phyloP scores from a whole-genome alignment of 805 yeast species.

The Peterozyma toletana region DNA sequence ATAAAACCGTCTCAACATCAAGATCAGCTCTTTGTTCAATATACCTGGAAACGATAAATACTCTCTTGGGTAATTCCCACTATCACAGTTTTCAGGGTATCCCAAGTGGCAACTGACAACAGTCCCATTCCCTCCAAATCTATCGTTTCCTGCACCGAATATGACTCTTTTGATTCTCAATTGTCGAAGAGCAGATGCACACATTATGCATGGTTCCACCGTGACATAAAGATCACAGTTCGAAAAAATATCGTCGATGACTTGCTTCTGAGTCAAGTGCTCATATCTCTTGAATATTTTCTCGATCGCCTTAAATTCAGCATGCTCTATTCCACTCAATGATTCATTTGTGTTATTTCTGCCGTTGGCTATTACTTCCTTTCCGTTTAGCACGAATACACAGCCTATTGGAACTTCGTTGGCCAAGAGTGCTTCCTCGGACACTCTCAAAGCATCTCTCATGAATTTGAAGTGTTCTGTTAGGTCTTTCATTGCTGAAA shows the following conservation, averaged over 20 bases:
- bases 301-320: conserved; percentile 81
- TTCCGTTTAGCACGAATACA: conserved; percentile 46
- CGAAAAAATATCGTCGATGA: conserved; percentile 31
- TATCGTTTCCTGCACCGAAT: conserved; percentile 90
- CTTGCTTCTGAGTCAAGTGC: conserved; percentile 2
- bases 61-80: conserved; percentile 16
- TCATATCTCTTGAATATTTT: conserved; percentile 31
- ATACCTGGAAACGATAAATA: conserved; percentile 73
- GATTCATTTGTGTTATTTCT: conserved; percentile 83
- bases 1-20: conserved; percentile 76
- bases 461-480: conserved; percentile 30
- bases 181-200: conserved; percentile 87
- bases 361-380: conserved; percentile 61
- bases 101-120: conserved; percentile 26
- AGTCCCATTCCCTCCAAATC: conserved; percentile 96
- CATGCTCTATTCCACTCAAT: conserved; percentile 84
- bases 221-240: conserved; percentile 79
- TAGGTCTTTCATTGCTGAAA: conserved; percentile 1
- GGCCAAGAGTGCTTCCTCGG: conserved; percentile 53
- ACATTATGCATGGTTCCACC: conserved; percentile 98
- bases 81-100: conserved; percentile 46
- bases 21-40: conserved; percentile 72
- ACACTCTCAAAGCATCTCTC: conserved; percentile 47
- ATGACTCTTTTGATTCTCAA: conserved; percentile 64
- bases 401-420: conserved; percentile 87